Evolutionary conservation across 2,329 filamentous ascomycete species (phyloP).

Genomic region (Akanthomyces uredinophilus): DNA sequence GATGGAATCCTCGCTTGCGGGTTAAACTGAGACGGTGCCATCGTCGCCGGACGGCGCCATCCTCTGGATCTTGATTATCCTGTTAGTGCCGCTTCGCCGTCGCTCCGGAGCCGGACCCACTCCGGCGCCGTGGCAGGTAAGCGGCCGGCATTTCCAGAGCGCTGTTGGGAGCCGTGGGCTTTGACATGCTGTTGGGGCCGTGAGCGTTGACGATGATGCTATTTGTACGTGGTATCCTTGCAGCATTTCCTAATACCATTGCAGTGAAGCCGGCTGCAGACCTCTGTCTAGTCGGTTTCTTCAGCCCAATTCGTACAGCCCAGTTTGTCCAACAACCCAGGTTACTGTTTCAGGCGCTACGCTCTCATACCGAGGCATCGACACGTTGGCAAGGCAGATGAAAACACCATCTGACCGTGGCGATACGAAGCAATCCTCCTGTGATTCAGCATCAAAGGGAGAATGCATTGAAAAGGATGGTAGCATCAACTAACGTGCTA

Average conservation of each 20-base stretch:
- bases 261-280: no score
- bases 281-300: no score
- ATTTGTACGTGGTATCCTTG: background rate
- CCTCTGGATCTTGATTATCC: background rate
- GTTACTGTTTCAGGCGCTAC: background rate
- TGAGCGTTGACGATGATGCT: background rate
- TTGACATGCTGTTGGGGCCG: background rate
- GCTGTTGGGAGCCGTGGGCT: no score
- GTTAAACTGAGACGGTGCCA: background rate
- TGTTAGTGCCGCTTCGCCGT: background rate
- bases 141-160: background rate
- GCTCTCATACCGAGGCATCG: background rate
- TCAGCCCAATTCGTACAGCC: no score
- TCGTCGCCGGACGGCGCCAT: background rate
- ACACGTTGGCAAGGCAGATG: background rate
- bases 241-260: no score
- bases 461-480: background rate
- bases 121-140: background rate
- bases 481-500: no score
- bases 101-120: conserved; percentile 8
- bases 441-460: background rate
- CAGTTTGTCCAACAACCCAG: no score
- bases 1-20: background rate
- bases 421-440: background rate
- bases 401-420: background rate